phyloP scores from a whole-genome alignment of 2,329 filamentous ascomycete species.

The Phialemoniopsis sp. region DNA sequence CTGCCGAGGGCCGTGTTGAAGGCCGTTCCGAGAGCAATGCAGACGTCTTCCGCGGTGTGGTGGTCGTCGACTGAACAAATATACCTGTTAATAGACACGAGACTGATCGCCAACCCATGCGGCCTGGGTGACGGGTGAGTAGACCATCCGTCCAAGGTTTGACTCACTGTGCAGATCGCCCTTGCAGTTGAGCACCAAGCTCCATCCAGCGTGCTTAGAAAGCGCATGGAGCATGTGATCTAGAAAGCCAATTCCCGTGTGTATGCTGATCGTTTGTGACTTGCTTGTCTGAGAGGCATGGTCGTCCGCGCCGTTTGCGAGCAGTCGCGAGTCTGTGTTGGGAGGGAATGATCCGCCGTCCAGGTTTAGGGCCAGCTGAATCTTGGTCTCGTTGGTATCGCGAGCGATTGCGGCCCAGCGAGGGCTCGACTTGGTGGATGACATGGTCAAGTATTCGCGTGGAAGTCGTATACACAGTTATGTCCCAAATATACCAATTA shows the following conservation, averaged over 20 bases:
- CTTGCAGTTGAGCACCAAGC: conserved; percentile 73
- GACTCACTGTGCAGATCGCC: conserved; percentile 85
- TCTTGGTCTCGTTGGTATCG: conserved; percentile 97
- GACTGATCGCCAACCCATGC: no score
- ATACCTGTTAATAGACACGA: conserved; percentile 1
- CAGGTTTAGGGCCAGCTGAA: conserved; percentile 86
- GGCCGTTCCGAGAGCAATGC: conserved; percentile 81
- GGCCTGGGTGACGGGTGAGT: no score
- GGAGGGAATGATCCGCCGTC: conserved; percentile 79
- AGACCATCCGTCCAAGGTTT: background rate
- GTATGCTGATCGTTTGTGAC: conserved; percentile 80
- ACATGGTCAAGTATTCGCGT: no score
- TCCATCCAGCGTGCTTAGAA: conserved; percentile 95
- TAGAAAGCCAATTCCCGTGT: conserved; percentile 94
- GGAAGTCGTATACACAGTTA: no score
- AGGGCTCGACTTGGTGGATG: no score
- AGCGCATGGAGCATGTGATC: conserved; percentile 99
- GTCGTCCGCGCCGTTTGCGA: conserved; percentile 44
- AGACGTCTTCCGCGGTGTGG: conserved; percentile 95
- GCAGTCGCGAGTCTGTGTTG: conserved; percentile 54
- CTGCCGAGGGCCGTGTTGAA: conserved; percentile 78
- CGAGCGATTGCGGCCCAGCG: conserved; percentile 78
- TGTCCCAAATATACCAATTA: no score
- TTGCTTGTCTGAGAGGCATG: conserved; percentile 84
- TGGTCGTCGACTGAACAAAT: conserved; percentile 79